These are phyloP conservation scores for Plantago coronopus DNA, from an alignment of 305 asterid species.

Conservation along the genomic window DNA sequence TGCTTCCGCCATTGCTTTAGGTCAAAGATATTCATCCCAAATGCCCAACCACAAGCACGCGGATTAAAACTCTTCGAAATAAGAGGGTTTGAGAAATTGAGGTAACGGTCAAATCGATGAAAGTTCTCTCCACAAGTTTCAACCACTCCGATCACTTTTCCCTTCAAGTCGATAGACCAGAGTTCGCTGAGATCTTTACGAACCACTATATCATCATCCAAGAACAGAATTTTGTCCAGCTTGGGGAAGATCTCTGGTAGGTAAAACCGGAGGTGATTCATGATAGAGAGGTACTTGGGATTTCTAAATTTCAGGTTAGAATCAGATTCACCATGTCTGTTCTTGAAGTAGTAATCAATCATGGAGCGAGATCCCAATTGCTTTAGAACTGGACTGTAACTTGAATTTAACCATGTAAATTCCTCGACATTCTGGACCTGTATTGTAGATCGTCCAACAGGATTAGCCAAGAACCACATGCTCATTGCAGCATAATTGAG, in stretches of 20 bases:
- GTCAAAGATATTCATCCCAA: slow-evolving; percentile 78
- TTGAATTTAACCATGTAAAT: slow-evolving; percentile 81
- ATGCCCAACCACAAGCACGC: slow-evolving; percentile 92
- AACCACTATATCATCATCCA: slow-evolving; percentile 81
- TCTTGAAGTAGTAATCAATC: slow-evolving; percentile 82
- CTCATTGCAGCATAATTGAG: slow-evolving; percentile 86
- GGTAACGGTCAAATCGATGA: slow-evolving; percentile 84
- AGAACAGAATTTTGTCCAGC: slow-evolving; percentile 72
- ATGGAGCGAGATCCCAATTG: slow-evolving; percentile 67
- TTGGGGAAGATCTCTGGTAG: slow-evolving; percentile 80
- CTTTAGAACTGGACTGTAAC: slow-evolving; percentile 87
- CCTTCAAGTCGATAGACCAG: slow-evolving; percentile 72
- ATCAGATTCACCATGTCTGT: slow-evolving; percentile 64
- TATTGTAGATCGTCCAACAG: slow-evolving; percentile 55
- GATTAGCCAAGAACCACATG: slow-evolving; percentile 89
- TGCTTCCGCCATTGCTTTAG: slow-evolving; percentile 70
- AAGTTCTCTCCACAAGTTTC: slow-evolving; percentile 91
- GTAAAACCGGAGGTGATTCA: slow-evolving; percentile 93
- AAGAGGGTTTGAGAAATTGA: slow-evolving; percentile 81
- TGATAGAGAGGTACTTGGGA: slow-evolving; percentile 83
- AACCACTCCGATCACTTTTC: slow-evolving; percentile 85
- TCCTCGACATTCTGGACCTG: slow-evolving; percentile 78
- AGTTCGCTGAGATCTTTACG: slow-evolving; percentile 64
- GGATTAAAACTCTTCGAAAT: slow-evolving; percentile 60
- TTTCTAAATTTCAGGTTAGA: slow-evolving; percentile 75